phyloP scores from a whole-genome alignment of 163 green algal species.

The Volvox carteri region DNA sequence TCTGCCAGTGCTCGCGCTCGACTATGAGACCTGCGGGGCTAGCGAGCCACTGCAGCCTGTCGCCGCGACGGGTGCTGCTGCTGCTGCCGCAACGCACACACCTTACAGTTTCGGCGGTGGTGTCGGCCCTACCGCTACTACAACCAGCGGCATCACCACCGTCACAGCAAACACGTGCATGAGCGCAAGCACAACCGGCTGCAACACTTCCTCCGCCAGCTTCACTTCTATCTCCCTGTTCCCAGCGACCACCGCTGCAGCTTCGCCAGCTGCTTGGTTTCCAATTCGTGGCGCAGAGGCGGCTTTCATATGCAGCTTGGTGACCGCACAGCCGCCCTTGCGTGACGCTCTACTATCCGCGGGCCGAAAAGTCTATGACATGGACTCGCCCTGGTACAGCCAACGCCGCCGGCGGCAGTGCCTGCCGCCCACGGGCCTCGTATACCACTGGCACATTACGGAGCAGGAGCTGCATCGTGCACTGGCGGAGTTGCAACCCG shows the following conservation, averaged over 20 bases:
- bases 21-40: neutral
- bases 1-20: neutral
- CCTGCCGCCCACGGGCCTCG: neutral
- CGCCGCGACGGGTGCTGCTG: neutral
- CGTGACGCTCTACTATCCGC: neutral
- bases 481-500: neutral
- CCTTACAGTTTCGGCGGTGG: too few relatives aligned
- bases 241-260: too few relatives aligned
- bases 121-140: neutral
- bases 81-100: too few relatives aligned
- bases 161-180: neutral
- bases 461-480: neutral
- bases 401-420: neutral
- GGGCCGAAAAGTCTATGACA: neutral
- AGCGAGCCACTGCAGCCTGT: neutral
- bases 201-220: neutral
- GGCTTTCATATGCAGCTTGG: conserved; percentile 1
- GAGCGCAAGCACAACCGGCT: neutral
- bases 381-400: conserved; percentile 3
- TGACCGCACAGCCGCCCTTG: neutral
- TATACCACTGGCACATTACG: conserved; percentile 3
- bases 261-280: conserved; percentile 10
- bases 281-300: conserved; percentile 8
- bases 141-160: too few relatives aligned
- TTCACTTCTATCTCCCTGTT: too few relatives aligned